A percentile compares a stretch with the other conserved stretches of the same genome.
phyloP scores from a whole-genome alignment of 805 yeast genomes.

The Barnettozyma sp. region DNA sequence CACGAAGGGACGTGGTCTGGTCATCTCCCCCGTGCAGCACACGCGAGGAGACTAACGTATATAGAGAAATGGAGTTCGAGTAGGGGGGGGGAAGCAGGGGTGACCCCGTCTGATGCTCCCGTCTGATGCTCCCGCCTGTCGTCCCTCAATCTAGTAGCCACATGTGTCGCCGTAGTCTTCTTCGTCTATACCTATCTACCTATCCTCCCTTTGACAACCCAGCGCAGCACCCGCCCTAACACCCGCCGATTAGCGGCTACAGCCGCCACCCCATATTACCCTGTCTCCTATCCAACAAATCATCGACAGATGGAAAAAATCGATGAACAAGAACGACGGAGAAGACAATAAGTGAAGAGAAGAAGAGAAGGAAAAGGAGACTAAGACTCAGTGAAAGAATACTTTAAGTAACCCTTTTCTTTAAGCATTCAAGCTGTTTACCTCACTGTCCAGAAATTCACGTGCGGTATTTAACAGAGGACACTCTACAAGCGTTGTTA shows the following conservation, averaged over 20 bases:
- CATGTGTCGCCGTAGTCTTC: too few relatives aligned
- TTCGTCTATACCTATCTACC: too few relatives aligned
- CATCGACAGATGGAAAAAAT: background rate
- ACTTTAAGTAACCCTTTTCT: conserved; percentile 1
- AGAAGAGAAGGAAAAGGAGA: too few relatives aligned
- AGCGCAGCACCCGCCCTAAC: conserved; percentile 1
- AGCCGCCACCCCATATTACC: too few relatives aligned
- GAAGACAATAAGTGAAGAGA: too few relatives aligned
- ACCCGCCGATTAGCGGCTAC: too few relatives aligned
- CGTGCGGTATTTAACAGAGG: conserved; percentile 4
- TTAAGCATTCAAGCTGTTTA: conserved; percentile 3
- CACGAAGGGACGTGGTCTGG: conserved; percentile 85
- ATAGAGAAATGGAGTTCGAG: background rate
- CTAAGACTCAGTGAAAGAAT: background rate
- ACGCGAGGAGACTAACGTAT: conserved; percentile 15
- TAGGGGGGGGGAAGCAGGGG: too few relatives aligned
- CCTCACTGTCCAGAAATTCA: conserved; percentile 3
- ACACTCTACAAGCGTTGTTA: background rate
- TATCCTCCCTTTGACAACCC: too few relatives aligned
- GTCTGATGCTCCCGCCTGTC: too few relatives aligned
- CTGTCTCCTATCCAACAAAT: too few relatives aligned
- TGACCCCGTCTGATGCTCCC: too few relatives aligned
- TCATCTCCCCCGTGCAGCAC: conserved; percentile 55
- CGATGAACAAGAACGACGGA: conserved; percentile 1
- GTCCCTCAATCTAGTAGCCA: too few relatives aligned